phyloP scores from a whole-genome alignment of 306 rosid genomes.

The Prunus campanulata region DNA sequence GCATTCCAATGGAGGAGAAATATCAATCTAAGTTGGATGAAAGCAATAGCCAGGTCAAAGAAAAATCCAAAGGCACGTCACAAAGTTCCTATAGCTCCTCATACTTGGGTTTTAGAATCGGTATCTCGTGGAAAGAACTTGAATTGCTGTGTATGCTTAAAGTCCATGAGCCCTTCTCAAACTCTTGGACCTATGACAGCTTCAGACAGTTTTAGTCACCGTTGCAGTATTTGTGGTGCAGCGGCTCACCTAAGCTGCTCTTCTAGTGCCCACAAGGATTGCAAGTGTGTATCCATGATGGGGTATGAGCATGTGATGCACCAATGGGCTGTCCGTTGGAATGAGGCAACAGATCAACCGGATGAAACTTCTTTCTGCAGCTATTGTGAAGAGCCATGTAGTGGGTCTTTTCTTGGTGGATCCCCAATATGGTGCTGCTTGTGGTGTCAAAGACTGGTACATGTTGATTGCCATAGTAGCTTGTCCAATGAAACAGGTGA shows the following conservation, averaged over 20 bases:
- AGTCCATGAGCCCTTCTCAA: slow-evolving; percentile 77
- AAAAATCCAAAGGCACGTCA: slow-evolving; percentile 76
- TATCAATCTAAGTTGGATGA: slow-evolving; percentile 94
- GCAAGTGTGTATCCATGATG: slow-evolving; percentile 90
- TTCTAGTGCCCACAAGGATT: slow-evolving; percentile 79
- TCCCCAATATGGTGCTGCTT: slow-evolving; percentile 98
- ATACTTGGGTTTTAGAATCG: slow-evolving; percentile 78
- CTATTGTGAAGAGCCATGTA: slow-evolving; percentile 95
- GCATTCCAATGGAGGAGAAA: slow-evolving; percentile 98
- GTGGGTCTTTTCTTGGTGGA: slow-evolving; percentile 91
- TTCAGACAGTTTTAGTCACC: slow-evolving; percentile 77
- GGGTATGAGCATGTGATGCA: slow-evolving; percentile 77
- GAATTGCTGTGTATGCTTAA: slow-evolving; percentile 88
- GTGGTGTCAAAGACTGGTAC: slow-evolving; percentile 95
- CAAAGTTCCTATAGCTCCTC: slow-evolving; percentile 71
- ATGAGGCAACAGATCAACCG: slow-evolving; percentile 80
- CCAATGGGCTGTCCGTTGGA: slow-evolving; percentile 99
- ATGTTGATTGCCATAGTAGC: slow-evolving; percentile 85
- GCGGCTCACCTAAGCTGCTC: slow-evolving; percentile 88
- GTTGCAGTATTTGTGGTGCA: slow-evolving; percentile 79
- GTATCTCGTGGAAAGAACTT: slow-evolving; percentile 84
- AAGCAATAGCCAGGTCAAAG: slow-evolving; percentile 90
- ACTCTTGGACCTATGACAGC: slow-evolving; percentile 73
- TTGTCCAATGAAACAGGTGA: slow-evolving; percentile 91
- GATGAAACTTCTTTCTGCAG: slow-evolving; percentile 81